A percentile compares a stretch with the other conserved stretches of the same genome.
phyloP scores from a whole-genome alignment of 2,329 filamentous ascomycete genomes.

The Alternaria sp. region DNA sequence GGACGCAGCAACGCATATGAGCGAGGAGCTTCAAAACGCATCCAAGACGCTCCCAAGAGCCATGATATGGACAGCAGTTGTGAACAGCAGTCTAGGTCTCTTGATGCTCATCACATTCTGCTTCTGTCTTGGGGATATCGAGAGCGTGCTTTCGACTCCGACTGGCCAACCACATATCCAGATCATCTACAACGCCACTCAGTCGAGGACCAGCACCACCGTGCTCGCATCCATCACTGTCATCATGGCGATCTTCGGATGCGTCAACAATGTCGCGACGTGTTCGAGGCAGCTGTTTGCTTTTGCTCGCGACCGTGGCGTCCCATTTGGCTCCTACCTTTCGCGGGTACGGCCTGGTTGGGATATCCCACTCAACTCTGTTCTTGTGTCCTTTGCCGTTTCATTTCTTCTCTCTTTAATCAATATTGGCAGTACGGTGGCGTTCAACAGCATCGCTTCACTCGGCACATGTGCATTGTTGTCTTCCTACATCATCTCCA shows the following conservation, averaged over 20 bases:
- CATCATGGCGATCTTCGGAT: not conserved
- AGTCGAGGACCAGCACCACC: slow-evolving; percentile 24
- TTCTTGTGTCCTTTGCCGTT: slow-evolving; percentile 25
- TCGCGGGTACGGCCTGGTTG: slow-evolving; percentile 20
- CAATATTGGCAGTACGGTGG: slow-evolving; percentile 34
- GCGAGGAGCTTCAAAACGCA: slow-evolving; percentile 39
- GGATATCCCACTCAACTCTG: slow-evolving; percentile 34
- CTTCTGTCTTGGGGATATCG: slow-evolving; percentile 8
- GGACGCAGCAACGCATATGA: slow-evolving; percentile 45
- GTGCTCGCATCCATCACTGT: slow-evolving; percentile 23
- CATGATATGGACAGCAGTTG: slow-evolving; percentile 48
- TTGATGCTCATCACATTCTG: slow-evolving; percentile 32
- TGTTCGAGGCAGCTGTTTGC: slow-evolving; percentile 38
- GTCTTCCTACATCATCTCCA: slow-evolving; percentile 48
- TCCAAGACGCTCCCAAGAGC: slow-evolving; percentile 38
- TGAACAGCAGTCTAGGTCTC: slow-evolving; percentile 48
- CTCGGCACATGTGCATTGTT: slow-evolving; percentile 13
- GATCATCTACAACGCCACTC: slow-evolving; percentile 30
- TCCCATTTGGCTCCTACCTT: slow-evolving; percentile 27
- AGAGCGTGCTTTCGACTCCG: slow-evolving; percentile 11
- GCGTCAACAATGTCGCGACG: slow-evolving; percentile 18
- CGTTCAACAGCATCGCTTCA: slow-evolving; percentile 29
- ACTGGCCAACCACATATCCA: slow-evolving; percentile 31
- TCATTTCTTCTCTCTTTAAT: slow-evolving; percentile 32
- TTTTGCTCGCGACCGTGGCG: slow-evolving; percentile 38